Conservation (phyloP, 2,329 filamentous ascomycete genomes). For the Fusarium duplospermum region DNA sequence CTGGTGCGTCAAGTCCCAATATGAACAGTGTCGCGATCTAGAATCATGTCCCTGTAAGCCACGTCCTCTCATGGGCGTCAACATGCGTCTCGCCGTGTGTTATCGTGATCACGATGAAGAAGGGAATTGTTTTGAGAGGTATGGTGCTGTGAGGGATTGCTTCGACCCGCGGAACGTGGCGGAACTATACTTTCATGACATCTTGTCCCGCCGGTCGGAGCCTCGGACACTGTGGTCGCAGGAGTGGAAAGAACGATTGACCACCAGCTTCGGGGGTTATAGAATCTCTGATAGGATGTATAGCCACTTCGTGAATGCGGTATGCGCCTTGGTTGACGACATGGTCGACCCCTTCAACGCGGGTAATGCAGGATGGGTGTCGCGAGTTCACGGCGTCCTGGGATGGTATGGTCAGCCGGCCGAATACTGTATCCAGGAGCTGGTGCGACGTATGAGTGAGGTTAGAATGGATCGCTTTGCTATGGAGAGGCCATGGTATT, state of each 20-base stretch:
- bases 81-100: conserved; percentile 3
- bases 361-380: neutral
- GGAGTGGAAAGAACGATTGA: neutral
- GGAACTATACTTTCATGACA: neutral
- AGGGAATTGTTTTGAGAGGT: neutral
- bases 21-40: neutral
- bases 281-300: neutral
- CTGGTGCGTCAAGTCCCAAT: neutral
- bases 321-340: neutral
- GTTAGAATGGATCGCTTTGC: neutral
- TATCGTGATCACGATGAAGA: neutral
- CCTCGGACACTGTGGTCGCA: neutral
- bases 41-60: rapidly evolving
- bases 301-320: neutral
- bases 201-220: neutral
- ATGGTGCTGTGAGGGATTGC: neutral
- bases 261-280: neutral
- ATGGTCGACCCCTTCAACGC: neutral
- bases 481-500: neutral
- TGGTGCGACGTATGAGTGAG: neutral
- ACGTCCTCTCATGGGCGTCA: neutral
- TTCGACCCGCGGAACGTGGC: conserved; percentile 6
- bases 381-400: conserved; percentile 9
- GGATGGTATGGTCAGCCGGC: neutral
- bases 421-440: neutral